These are phyloP conservation scores for Corymbia maculata DNA, from an alignment of 345 rosid species.

Conservation along the genomic window DNA sequence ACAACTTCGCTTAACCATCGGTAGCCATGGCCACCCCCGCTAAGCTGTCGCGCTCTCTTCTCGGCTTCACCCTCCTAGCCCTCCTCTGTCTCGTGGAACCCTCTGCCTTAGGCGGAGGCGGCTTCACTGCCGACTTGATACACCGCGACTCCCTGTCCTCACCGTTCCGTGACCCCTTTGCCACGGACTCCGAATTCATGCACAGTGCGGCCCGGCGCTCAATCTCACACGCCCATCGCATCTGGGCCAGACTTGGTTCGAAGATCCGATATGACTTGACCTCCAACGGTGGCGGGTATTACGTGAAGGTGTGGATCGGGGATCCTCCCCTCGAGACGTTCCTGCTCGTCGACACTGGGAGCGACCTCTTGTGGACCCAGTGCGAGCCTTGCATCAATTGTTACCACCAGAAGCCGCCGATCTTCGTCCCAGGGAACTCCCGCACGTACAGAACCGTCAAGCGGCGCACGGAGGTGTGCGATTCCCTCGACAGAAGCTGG, in stretches of 20 bases:
- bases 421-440: not conserved
- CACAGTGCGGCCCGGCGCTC: slow-evolving; percentile 37
- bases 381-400: no score
- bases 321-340: no score
- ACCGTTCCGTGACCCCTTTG: slow-evolving; percentile 31
- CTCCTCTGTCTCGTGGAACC: not conserved
- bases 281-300: slow-evolving; percentile 18
- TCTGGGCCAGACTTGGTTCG: not conserved
- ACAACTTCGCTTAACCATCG: not conserved
- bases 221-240: slow-evolving; percentile 22
- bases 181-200: slow-evolving; percentile 23
- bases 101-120: not conserved
- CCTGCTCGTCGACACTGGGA: no score
- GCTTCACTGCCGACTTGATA: slow-evolving; percentile 33
- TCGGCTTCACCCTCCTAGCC: not conserved
- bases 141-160: slow-evolving; percentile 56
- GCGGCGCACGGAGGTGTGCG: not conserved
- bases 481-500: not conserved
- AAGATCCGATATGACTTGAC: slow-evolving; percentile 13
- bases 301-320: no score
- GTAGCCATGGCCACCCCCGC: not conserved
- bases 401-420: not conserved
- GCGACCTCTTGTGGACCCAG: no score
- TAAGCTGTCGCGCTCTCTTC: not conserved
- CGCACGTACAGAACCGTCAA: not conserved